A percentile compares a stretch with the other conserved stretches of the same genome.
Conservation (phyloP, 768 basidiomycete genomes). For the Tephrocybe rancida region DNA sequence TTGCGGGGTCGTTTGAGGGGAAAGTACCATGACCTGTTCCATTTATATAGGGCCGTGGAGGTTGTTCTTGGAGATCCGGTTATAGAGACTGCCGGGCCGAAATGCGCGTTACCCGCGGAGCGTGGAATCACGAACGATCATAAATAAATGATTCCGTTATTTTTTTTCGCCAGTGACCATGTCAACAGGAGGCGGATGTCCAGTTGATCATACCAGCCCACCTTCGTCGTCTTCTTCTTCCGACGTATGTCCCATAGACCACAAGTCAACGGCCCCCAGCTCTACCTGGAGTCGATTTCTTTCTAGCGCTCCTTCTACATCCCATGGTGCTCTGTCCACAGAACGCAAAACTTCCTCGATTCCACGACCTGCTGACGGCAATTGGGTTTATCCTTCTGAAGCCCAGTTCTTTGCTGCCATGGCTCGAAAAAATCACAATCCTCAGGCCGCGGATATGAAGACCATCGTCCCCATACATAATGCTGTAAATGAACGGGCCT, state of each 20-base stretch:
- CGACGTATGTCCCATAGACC: slow-evolving; percentile 44
- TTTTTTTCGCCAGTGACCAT: slow-evolving; percentile 22
- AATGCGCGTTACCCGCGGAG: slow-evolving; percentile 11
- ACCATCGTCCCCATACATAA: slow-evolving; percentile 98
- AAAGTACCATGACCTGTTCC: neutral
- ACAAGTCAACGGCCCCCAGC: slow-evolving; percentile 24
- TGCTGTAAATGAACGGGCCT: slow-evolving; percentile 95
- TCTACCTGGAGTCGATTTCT: slow-evolving; percentile 46
- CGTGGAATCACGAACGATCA: too few relatives aligned
- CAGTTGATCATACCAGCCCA: slow-evolving; percentile 57
- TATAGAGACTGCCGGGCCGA: slow-evolving; percentile 5
- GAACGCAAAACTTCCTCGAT: slow-evolving; percentile 89
- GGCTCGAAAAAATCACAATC: slow-evolving; percentile 91
- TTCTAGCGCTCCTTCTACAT: slow-evolving; percentile 28
- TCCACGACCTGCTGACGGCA: slow-evolving; percentile 66
- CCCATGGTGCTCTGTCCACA: slow-evolving; percentile 50
- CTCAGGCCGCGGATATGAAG: slow-evolving; percentile 87
- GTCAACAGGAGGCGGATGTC: slow-evolving; percentile 39
- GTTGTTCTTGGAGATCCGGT: neutral
- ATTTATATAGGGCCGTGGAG: too few relatives aligned
- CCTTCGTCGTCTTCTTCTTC: slow-evolving; percentile 5
- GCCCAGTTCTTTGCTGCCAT: slow-evolving; percentile 99
- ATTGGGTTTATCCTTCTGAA: slow-evolving; percentile 99
- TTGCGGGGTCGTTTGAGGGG: slow-evolving; percentile 28
- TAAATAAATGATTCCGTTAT: too few relatives aligned